A percentile compares a stretch with the other conserved stretches of the same genome.
Conservation (phyloP, 2,329 filamentous ascomycete genomes). For the Lachnellula cervina region DNA sequence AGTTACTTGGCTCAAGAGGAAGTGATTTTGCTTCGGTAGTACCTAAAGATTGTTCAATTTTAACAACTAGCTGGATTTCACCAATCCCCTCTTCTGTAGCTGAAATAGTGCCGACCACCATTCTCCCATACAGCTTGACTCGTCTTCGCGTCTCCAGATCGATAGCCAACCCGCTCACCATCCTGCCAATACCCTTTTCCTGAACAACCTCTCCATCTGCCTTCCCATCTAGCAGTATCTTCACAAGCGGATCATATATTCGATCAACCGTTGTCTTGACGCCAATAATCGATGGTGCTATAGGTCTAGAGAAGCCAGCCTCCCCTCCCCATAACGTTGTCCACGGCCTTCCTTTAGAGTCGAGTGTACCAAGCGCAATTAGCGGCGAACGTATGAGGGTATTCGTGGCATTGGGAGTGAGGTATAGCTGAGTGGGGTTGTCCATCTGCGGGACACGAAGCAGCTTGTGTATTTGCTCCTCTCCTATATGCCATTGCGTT, state of each 20-base stretch:
- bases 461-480: slow-evolving; percentile 58
- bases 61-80: slow-evolving; percentile 53
- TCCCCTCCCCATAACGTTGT: slow-evolving; percentile 74
- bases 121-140: slow-evolving; percentile 67
- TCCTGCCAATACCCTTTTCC: slow-evolving; percentile 37
- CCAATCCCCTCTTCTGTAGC: slow-evolving; percentile 27
- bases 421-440: slow-evolving; percentile 63
- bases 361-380: slow-evolving; percentile 68
- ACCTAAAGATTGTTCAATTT: slow-evolving; percentile 65
- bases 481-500: slow-evolving; percentile 59
- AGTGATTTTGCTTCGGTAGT: slow-evolving; percentile 18
- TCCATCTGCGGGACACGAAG: slow-evolving; percentile 52
- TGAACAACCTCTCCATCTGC: slow-evolving; percentile 38
- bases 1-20: not conserved
- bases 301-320: slow-evolving; percentile 58
- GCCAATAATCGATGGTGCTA: slow-evolving; percentile 60
- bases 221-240: slow-evolving; percentile 51
- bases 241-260: slow-evolving; percentile 64
- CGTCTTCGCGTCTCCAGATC: slow-evolving; percentile 64
- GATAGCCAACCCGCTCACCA: slow-evolving; percentile 59
- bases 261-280: slow-evolving; percentile 57
- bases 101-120: slow-evolving; percentile 58
- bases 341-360: slow-evolving; percentile 64
- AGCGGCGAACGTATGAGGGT: slow-evolving; percentile 61
- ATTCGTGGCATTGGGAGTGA: slow-evolving; percentile 56